Evolutionary conservation across 2,329 filamentous ascomycete genomes (phyloP).

Genomic region (Pseudogymnoascus sp.): DNA sequence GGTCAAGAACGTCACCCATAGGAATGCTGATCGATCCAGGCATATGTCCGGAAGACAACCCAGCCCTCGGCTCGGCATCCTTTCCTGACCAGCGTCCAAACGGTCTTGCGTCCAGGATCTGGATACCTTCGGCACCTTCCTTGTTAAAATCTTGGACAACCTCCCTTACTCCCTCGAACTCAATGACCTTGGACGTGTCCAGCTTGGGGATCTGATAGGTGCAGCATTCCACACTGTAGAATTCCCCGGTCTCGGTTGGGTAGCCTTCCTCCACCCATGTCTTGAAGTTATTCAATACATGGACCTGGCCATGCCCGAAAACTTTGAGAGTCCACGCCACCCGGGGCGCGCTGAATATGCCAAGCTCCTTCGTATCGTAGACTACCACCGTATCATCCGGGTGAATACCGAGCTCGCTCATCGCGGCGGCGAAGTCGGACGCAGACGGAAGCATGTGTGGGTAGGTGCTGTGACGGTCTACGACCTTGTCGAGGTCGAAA

Average conservation of each 20-base stretch:
- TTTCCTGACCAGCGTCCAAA: slow-evolving; percentile 71
- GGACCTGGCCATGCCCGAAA: slow-evolving; percentile 83
- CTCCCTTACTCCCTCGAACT: slow-evolving; percentile 75
- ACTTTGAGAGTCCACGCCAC: slow-evolving; percentile 88
- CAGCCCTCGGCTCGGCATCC: slow-evolving; percentile 78
- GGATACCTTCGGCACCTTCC: slow-evolving; percentile 72
- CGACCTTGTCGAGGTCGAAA: slow-evolving; percentile 90
- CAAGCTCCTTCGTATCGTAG: slow-evolving; percentile 84
- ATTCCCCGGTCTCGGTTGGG: slow-evolving; percentile 71
- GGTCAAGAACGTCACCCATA: slow-evolving; percentile 70
- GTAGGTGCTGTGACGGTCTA: slow-evolving; percentile 80
- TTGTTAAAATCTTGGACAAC: slow-evolving; percentile 70
- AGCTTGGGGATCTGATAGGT: slow-evolving; percentile 54
- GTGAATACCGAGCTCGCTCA: slow-evolving; percentile 81
- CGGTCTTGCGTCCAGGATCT: slow-evolving; percentile 82
- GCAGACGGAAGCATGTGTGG: slow-evolving; percentile 91
- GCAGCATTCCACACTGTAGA: slow-evolving; percentile 58
- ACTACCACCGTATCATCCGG: slow-evolving; percentile 86
- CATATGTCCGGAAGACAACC: slow-evolving; percentile 83
- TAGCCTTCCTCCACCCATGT: slow-evolving; percentile 81
- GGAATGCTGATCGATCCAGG: slow-evolving; percentile 80
- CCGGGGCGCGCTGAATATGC: slow-evolving; percentile 87
- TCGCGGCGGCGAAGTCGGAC: slow-evolving; percentile 73
- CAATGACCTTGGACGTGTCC: slow-evolving; percentile 57
- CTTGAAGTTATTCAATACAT: slow-evolving; percentile 91